A percentile compares a stretch with the other conserved stretches of the same genome.
These are phyloP conservation scores for Diaporthe citrichinensis DNA, from an alignment of 2,329 filamentous ascomycete genomes.

Conservation along the genomic window DNA sequence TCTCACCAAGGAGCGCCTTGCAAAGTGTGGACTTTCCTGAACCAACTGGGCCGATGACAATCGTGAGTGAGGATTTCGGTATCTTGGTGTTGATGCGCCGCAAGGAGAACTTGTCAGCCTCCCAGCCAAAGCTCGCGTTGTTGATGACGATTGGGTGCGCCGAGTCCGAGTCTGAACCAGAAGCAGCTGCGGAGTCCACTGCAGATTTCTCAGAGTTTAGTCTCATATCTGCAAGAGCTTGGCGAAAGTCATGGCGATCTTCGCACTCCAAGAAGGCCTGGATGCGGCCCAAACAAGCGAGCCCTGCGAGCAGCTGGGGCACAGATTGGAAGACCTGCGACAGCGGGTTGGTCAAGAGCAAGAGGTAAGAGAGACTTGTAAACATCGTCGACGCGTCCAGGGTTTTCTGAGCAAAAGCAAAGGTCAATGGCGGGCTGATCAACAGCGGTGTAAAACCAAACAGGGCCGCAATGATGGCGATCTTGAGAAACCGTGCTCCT, in stretches of 20 bases:
- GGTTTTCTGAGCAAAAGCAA: slow-evolving; percentile 45
- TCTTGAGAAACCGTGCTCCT: slow-evolving; percentile 45
- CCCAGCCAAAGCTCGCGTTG: slow-evolving; percentile 6
- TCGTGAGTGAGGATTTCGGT: slow-evolving; percentile 46
- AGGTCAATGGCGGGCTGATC: slow-evolving; percentile 53
- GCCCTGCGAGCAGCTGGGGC: slow-evolving; percentile 49
- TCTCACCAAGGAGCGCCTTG: slow-evolving; percentile 52
- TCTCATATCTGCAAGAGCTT: not conserved
- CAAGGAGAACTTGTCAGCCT: not conserved
- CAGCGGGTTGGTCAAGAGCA: slow-evolving; percentile 53
- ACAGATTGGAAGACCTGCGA: slow-evolving; percentile 51
- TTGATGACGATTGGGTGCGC: slow-evolving; percentile 1
- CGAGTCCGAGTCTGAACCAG: not conserved
- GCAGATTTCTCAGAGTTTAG: not conserved
- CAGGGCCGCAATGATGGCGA: slow-evolving; percentile 47
- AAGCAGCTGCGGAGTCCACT: not conserved
- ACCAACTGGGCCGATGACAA: slow-evolving; percentile 56
- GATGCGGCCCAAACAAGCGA: slow-evolving; percentile 53
- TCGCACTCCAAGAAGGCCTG: slow-evolving; percentile 54
- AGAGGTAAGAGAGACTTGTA: slow-evolving; percentile 52
- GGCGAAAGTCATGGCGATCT: slow-evolving; percentile 46
- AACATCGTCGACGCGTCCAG: slow-evolving; percentile 50
- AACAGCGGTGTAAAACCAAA: slow-evolving; percentile 52
- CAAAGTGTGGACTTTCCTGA: slow-evolving; percentile 56
- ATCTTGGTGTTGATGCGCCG: not conserved